Conservation (phyloP, 352 stramenopile species). For the Phytophthora pseudosyringae region DNA sequence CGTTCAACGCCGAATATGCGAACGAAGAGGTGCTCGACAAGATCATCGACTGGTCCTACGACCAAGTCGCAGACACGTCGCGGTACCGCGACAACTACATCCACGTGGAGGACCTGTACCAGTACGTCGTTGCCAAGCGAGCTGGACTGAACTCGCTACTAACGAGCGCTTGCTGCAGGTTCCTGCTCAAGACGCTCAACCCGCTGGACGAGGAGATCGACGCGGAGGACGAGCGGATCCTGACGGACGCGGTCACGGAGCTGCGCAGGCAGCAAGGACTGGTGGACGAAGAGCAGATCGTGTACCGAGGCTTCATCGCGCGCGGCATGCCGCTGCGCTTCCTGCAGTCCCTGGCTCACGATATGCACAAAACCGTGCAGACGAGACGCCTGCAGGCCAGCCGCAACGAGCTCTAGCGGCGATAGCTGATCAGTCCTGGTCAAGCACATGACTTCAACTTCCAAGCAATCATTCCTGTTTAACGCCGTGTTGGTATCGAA, state of each 20-base stretch:
- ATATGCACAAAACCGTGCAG: constrained; percentile 53
- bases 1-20: constrained; percentile 66
- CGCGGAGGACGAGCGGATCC: constrained; percentile 44
- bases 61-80: constrained; percentile 44
- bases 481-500: not conserved
- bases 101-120: constrained; percentile 56
- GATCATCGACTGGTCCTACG: constrained; percentile 75
- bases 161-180: constrained; percentile 29
- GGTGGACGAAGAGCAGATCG: constrained; percentile 45
- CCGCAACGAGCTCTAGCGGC: constrained; percentile 36
- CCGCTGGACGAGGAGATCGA: constrained; percentile 57
- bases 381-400: constrained; percentile 37
- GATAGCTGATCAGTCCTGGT: constrained; percentile 4
- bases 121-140: constrained; percentile 28
- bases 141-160: not conserved
- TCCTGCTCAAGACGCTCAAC: constrained; percentile 67
- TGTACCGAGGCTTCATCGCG: constrained; percentile 62
- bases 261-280: constrained; percentile 58
- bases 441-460: constrained; percentile 19
- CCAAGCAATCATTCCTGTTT: constrained; percentile 18
- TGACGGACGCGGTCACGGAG: constrained; percentile 38
- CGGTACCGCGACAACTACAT: constrained; percentile 55
- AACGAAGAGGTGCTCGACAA: constrained; percentile 52
- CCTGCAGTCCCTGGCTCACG: constrained; percentile 48
- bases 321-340: constrained; percentile 60